Evolutionary conservation across 495 filamentous ascomycete species (phyloP).

Genomic region (Penicillium parvum): DNA sequence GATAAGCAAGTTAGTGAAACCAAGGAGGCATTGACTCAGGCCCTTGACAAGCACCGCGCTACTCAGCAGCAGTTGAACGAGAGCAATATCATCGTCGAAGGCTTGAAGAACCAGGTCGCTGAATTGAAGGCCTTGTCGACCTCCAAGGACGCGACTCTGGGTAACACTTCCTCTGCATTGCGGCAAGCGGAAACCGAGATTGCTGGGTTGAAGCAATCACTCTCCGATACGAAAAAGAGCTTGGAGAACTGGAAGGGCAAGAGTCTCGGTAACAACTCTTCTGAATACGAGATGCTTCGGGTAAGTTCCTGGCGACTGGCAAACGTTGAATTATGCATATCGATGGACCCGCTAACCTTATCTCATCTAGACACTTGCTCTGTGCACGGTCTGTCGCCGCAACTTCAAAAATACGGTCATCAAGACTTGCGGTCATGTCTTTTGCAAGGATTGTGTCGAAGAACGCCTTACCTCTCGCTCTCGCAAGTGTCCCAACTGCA

Average conservation of each 20-base stretch:
- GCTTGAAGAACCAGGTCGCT: conserved; percentile 67
- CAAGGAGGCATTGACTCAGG: conserved; percentile 63
- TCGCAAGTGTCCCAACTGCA: conserved; percentile 92
- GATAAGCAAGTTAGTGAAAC: conserved; percentile 86
- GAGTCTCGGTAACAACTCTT: conserved; percentile 70
- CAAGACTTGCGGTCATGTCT: conserved; percentile 93
- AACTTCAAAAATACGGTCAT: conserved; percentile 93
- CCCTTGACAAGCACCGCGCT: conserved; percentile 63
- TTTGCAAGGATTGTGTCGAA: conserved; percentile 86
- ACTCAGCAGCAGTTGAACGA: conserved; percentile 69
- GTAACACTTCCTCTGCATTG: conserved; percentile 51
- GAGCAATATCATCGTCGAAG: conserved; percentile 60
- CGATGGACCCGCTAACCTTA: conserved; percentile 32
- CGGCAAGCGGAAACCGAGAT: conserved; percentile 70
- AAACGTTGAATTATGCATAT: not conserved
- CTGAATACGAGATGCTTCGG: conserved; percentile 76
- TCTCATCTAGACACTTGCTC: conserved; percentile 63
- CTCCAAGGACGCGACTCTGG: conserved; percentile 62
- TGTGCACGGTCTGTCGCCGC: conserved; percentile 83
- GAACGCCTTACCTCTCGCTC: conserved; percentile 80
- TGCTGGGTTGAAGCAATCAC: conserved; percentile 64
- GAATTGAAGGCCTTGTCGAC: conserved; percentile 69
- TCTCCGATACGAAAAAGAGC: conserved; percentile 71
- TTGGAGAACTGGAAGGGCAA: conserved; percentile 78
- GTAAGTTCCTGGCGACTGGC: conserved; percentile 50